Evolutionary conservation across 2,329 filamentous ascomycete genomes (phyloP), one percentile per base, ranked within the genome.

Genomic region (Cercospora sesami): DNA sequence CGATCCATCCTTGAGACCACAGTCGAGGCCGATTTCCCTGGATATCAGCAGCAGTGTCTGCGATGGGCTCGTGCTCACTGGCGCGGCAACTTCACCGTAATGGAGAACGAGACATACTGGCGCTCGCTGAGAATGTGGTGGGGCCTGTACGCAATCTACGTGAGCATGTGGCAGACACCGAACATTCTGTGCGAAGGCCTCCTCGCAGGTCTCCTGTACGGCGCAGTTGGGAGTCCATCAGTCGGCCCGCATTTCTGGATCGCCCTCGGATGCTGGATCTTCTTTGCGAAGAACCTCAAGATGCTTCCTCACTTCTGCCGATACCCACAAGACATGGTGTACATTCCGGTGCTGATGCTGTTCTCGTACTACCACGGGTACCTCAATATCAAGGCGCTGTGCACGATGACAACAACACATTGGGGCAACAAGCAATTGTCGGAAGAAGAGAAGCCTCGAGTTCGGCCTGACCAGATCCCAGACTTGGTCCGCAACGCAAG

Each of bases 31-130:
- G 80, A 79, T 72, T 58, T 64, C 5, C 75, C 78, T 3, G 85
- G 85, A 71, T 89, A 87, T 72, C 71, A 81, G 3, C 74, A 76
- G 0, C 87, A 90, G 71, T 83, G 86, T 48, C 63, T 84, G 7
- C 83, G 87, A 12, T 90, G 86, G 87, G 82, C 81, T 0, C 81
- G 87, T 1, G 87, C 86, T 0, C 88, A 84, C 0, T 89, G 84
- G 80, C 81, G 88, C 5, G 85, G 82, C 64, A 89, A 89, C 73
- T 73, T 80, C 0, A 82, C 80, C 2, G 82, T 82, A 30, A 79
- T 90, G 61, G 55, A 69, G 53, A 76, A 76, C 48, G 77, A 78
- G 66, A 66, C 45, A 5, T 79, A 79, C 70, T 79, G 80, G 72
- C 60, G 60, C 4, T 73, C 73, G 9, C 28, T 60, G 12, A 63